Evolutionary conservation across 192 early-diverging fungal genomes (phyloP), one percentile per base, ranked within the genome.

Genomic region (Linnemannia elongata): DNA sequence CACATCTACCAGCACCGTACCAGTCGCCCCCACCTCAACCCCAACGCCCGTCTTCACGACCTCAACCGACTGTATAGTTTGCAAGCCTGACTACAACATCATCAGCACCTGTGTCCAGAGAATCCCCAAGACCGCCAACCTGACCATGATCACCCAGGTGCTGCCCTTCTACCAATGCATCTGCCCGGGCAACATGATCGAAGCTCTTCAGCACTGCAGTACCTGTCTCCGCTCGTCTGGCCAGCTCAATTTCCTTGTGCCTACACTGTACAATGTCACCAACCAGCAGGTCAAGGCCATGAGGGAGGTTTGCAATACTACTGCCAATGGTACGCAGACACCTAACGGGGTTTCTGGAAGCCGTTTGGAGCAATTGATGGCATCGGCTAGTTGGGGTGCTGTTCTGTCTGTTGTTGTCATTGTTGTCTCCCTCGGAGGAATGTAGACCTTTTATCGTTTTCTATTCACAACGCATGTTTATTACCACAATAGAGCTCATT

Each of bases 131-230:
- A 49, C 57, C 22, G 80, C 24, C 63, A 87, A 87, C 55, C 27
- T 87, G 79, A 87, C 85, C 20, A 17, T 81, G 49, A 75, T 81
- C 52, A 75, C 72, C 47, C 85, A 87, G 52, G 79, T 81, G 20
- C 33, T 87, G 45, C 85, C 85, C 60, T 87, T 87, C 24, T 87
- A 78, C 27, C 52, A 63, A 17, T 87, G 85, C 39, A 78, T 80
- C 49, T 87, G 85, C 52, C 78, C 71, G 0, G 85, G 80, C 7
- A 24, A 18, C 30, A 6, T 60, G 55, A 69, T 83, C 33, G 76
- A 75, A 7, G 36, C 75, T 6, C 42, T 87, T 1, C 85, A 87
- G 15, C 36, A 54, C 24, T 87, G 85, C 72, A 78, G 75, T n/a
- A 68, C 72, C 66, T 87, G 85, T 44, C 36, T 87, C 30, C 76